Evolutionary conservation across 345 rosid species (phyloP), one percentile per base, ranked within the genome.

Genomic region (Erodium maritimum): DNA sequence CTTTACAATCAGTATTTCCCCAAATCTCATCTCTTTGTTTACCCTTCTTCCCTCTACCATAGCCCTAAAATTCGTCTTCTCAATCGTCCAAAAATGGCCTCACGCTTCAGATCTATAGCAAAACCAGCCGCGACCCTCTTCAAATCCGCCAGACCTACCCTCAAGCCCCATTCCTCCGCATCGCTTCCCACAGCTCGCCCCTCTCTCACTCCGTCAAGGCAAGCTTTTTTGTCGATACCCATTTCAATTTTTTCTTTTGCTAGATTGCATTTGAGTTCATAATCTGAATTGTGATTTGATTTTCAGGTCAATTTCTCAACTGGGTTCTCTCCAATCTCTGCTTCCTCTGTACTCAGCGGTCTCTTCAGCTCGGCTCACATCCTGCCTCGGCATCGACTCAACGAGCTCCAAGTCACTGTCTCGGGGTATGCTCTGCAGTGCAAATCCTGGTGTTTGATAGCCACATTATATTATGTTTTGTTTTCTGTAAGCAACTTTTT

Each of bases 341-440:
- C 84, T 88, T 52, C 96, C 97, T 8, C 76, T 91, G 61, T 72
- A 91, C 77, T 75, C 82, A 3, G 95, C 88, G 2, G 91, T 88
- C 29, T 73, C 97, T 50, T 78, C 97, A 1, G 95, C 97, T 67
- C 79, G 91, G 72, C 80, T 88, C 60, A 86, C 91, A 14, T 86
- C 96, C 4, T 86, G 96, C 77, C 95, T 91, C 2, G 89, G 97
- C 58, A 69, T 82, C 50, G 91, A 91, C 77, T 70, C 94, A 18
- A 75, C 46, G 65, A 78, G 79, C 58, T 83, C 95, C 17, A 80
- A 91, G 76, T 91, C 96, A 22, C 72, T 88, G 84, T 86, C 91
- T 82, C 97, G 85, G 97, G 97, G 95, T 88, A 88, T 82, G 98
- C 77, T 91, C 62, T 83, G 89, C 89, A 79, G 80, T 85, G 95